phyloP scores from a whole-genome alignment of 306 rosid species.

The Rosa lucieae region DNA sequence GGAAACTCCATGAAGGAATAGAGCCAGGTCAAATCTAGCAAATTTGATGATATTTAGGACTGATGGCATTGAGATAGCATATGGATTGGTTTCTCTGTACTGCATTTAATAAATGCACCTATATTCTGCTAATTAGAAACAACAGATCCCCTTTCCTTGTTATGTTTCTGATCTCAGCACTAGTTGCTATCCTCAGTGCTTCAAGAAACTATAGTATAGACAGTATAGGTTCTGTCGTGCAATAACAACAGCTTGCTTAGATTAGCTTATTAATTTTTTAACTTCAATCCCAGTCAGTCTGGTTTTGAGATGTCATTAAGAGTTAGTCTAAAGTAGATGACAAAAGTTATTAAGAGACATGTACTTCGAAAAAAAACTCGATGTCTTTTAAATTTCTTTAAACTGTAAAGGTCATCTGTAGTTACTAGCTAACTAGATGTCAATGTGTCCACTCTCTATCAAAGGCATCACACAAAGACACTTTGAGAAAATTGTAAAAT shows the following conservation, averaged over 20 bases:
- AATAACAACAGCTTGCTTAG: not conserved
- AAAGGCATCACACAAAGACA: not conserved
- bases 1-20: not conserved
- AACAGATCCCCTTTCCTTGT: not conserved
- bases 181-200: not conserved
- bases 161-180: not conserved
- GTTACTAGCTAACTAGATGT: not conserved
- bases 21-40: not conserved
- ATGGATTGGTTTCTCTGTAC: not conserved
- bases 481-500: not conserved
- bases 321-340: not conserved
- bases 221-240: not conserved
- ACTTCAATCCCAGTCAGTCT: not conserved
- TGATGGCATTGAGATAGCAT: not conserved
- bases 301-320: not conserved
- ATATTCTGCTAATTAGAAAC: not conserved
- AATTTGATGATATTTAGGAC: not conserved
- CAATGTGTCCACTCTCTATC: not conserved
- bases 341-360: not conserved
- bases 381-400: not conserved
- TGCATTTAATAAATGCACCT: not conserved
- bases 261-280: not conserved
- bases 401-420: not conserved
- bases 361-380: not conserved
- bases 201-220: not conserved